phyloP scores from a whole-genome alignment of 305 asterid genomes.

The Rubia peregrina region DNA sequence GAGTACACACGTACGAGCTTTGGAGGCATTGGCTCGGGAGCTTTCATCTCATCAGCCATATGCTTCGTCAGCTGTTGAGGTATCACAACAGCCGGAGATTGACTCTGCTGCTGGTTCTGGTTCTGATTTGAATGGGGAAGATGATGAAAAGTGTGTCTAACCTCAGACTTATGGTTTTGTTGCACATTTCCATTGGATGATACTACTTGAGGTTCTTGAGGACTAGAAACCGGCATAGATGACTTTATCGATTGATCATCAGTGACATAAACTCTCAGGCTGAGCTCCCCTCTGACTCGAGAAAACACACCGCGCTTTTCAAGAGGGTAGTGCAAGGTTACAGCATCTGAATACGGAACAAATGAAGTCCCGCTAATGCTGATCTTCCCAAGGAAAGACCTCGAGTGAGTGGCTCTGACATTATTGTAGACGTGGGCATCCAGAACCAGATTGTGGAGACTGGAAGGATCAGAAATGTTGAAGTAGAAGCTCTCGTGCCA shows the following conservation, averaged over 20 bases:
- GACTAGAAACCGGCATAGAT: conserved; percentile 36
- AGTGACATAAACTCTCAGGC: conserved; percentile 61
- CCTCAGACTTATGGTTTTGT: conserved; percentile 28
- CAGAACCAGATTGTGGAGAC: conserved; percentile 41
- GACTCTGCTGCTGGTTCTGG: conserved; percentile 41
- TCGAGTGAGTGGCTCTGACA: conserved; percentile 33
- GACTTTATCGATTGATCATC: conserved; percentile 64
- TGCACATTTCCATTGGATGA: conserved; percentile 16
- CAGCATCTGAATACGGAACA: conserved; percentile 61
- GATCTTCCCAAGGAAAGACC: conserved; percentile 65
- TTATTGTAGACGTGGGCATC: conserved; percentile 57
- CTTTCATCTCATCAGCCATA: conserved; percentile 57
- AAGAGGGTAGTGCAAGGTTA: conserved; percentile 58
- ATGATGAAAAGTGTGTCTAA: conserved; percentile 61
- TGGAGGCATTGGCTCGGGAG: conserved; percentile 50
- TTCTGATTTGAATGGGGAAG: conserved; percentile 40
- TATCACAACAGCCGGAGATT: conserved; percentile 27
- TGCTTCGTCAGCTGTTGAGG: conserved; percentile 42
- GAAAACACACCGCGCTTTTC: conserved; percentile 70
- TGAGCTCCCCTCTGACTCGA: conserved; percentile 65
- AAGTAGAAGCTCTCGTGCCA: conserved; percentile 83
- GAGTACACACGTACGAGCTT: conserved; percentile 66
- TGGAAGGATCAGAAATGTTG: conserved; percentile 58
- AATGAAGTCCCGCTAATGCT: conserved; percentile 61
- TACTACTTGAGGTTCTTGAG: conserved; percentile 29